A percentile compares a stretch with the other conserved stretches of the same genome.
Conservation (phyloP, 176 grass and related monocot species). For the Oryza glumipatula region DNA sequence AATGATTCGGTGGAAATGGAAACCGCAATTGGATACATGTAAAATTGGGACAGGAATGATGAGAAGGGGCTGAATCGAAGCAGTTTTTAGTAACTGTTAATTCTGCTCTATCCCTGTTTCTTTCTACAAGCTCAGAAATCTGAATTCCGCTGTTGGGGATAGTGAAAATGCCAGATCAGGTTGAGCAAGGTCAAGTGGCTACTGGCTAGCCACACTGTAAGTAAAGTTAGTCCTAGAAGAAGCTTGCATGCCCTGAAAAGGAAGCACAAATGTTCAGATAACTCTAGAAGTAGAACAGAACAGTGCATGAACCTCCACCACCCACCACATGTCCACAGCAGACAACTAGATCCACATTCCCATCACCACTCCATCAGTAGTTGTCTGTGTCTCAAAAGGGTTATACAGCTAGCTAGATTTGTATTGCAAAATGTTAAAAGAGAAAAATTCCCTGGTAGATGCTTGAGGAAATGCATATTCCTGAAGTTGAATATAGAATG, state of each 20-base stretch:
- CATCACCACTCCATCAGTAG: slow-evolving; percentile 8
- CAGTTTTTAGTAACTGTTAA: not conserved
- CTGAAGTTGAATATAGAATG: not conserved
- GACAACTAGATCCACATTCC: slow-evolving; percentile 5
- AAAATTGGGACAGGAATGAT: not conserved
- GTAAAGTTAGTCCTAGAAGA: slow-evolving; percentile 1
- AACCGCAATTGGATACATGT: not conserved
- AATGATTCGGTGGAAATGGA: not conserved
- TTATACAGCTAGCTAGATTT: slow-evolving; percentile 31
- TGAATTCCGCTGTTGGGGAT: not conserved
- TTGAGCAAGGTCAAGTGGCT: slow-evolving; percentile 2
- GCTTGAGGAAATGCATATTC: not conserved
- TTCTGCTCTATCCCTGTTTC: not conserved
- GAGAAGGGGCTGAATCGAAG: not conserved
- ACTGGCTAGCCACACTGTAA: not conserved
- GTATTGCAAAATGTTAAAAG: not conserved
- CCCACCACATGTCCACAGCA: slow-evolving; percentile 18
- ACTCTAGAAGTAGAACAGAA: too few species aligned
- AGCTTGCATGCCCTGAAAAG: not conserved
- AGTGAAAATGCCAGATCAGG: slow-evolving; percentile 19
- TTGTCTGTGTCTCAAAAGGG: not conserved
- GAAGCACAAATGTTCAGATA: not conserved
- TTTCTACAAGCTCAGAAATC: not conserved
- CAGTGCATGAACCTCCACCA: not conserved
- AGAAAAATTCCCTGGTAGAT: not conserved